A percentile compares a stretch with the other conserved stretches of the same genome.
Conservation (phyloP, 805 yeast genomes). For the Suhomyces canberraensis region DNA sequence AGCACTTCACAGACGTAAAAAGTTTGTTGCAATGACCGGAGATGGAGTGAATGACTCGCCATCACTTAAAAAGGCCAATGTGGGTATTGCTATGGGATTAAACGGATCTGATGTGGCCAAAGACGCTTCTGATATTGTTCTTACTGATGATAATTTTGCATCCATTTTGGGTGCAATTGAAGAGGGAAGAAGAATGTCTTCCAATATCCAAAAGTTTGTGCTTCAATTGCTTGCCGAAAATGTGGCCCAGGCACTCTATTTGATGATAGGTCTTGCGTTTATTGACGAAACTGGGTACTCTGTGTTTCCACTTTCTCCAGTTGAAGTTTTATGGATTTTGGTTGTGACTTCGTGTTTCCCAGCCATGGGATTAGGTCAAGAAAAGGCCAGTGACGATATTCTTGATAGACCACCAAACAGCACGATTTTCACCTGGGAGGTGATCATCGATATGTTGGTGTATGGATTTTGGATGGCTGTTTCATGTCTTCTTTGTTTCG, state of each 20-base stretch:
- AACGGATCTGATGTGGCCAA: conserved; percentile 85
- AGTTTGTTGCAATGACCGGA: conserved; percentile 41
- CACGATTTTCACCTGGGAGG: conserved; percentile 63
- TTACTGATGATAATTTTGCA: conserved; percentile 70
- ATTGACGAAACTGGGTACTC: conserved; percentile 60
- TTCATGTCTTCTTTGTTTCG: conserved; percentile 64
- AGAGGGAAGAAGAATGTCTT: conserved; percentile 78
- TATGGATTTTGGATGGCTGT: conserved; percentile 76
- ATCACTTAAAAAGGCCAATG: conserved; percentile 70
- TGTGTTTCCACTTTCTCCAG: conserved; percentile 77
- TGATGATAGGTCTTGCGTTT: conserved; percentile 72
- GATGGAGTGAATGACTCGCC: conserved; percentile 86
- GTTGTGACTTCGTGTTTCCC: conserved; percentile 80
- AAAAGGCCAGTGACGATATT: conserved; percentile 59
- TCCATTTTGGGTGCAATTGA: conserved; percentile 75
- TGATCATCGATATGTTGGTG: conserved; percentile 62
- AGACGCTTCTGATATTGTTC: conserved; percentile 74
- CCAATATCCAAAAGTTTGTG: conserved; percentile 74
- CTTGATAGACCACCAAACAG: conserved; percentile 65
- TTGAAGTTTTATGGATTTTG: conserved; percentile 76
- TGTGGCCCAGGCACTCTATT: conserved; percentile 59
- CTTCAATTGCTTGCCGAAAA: conserved; percentile 70
- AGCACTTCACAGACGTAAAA: conserved; percentile 36
- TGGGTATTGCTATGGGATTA: conserved; percentile 79
- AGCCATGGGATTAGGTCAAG: conserved; percentile 78